phyloP scores from a whole-genome alignment of 805 yeast species.

The Lachancea lanzarotensis region DNA sequence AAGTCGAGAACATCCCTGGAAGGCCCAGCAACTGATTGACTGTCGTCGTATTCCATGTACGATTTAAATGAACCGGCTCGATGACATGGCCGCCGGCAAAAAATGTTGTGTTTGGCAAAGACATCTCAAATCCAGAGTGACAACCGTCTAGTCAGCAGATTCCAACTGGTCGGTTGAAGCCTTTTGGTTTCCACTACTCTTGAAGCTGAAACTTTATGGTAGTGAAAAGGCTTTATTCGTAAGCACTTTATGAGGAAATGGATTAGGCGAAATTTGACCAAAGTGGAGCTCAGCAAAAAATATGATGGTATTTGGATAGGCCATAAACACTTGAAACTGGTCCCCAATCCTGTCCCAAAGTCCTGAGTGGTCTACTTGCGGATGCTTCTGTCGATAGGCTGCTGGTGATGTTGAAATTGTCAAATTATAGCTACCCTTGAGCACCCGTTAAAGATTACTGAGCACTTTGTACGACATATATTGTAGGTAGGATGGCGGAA shows the following conservation, averaged over 20 bases:
- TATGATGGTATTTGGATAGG: neutral
- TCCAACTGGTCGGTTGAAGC: neutral
- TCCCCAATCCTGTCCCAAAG: neutral
- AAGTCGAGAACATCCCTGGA: conserved; percentile 32
- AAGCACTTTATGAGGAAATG: neutral
- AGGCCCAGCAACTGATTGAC: conserved; percentile 28
- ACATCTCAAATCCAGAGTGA: neutral
- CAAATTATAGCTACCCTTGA: neutral
- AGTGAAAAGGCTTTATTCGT: neutral
- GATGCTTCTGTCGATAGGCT: neutral
- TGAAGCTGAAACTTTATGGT: neutral
- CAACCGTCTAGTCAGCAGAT: neutral
- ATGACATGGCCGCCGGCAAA: conserved; percentile 3
- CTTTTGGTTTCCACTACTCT: neutral
- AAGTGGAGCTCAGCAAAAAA: neutral
- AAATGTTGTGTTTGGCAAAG: conserved; percentile 2
- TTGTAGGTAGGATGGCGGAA: neutral
- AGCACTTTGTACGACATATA: neutral
- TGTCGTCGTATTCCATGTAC: conserved; percentile 25
- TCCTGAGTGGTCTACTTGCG: neutral
- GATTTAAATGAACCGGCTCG: conserved; percentile 4
- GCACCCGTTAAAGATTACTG: neutral
- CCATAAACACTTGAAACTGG: neutral
- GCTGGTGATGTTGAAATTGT: neutral
- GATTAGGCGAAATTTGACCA: neutral